Percentiles rank a stretch among this genome's conserved stretches.
Evolutionary conservation across 257 asterid species (phyloP).

Genomic region (Solanum ossicruentum): DNA sequence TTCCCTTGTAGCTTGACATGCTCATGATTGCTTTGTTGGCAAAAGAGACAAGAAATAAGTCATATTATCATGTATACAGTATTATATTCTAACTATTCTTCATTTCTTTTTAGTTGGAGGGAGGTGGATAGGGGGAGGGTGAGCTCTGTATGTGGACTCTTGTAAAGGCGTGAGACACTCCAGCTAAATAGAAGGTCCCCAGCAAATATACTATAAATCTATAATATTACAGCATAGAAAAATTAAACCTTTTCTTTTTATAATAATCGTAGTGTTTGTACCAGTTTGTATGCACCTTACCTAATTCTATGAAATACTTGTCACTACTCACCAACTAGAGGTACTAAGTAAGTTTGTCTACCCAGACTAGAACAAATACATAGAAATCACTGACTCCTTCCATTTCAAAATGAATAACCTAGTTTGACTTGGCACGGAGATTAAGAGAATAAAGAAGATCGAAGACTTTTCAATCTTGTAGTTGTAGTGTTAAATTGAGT

Average conservation of each 20-base stretch:
- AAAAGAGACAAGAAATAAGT: neutral
- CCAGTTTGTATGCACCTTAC: too few species aligned
- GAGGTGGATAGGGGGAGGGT: neutral
- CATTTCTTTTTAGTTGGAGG: neutral
- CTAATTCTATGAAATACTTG: neutral
- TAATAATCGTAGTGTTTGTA: neutral
- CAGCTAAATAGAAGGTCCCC: neutral
- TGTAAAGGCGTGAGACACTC: neutral
- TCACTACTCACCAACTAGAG: neutral
- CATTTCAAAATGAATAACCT: too few species aligned
- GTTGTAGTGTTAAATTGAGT: too few species aligned
- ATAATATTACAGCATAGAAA: neutral
- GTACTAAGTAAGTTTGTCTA: neutral
- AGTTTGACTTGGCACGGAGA: too few species aligned
- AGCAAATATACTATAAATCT: neutral
- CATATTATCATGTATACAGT: neutral
- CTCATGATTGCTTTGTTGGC: neutral
- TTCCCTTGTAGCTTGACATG: neutral
- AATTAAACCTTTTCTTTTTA: neutral
- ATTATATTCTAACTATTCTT: neutral
- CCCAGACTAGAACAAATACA: neutral
- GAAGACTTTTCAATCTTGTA: too few species aligned
- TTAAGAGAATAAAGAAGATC: too few species aligned
- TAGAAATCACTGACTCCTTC: neutral
- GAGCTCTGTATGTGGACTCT: neutral